Conservation (phyloP, 2,329 filamentous ascomycete genomes). For the Apiospora arundinis region DNA sequence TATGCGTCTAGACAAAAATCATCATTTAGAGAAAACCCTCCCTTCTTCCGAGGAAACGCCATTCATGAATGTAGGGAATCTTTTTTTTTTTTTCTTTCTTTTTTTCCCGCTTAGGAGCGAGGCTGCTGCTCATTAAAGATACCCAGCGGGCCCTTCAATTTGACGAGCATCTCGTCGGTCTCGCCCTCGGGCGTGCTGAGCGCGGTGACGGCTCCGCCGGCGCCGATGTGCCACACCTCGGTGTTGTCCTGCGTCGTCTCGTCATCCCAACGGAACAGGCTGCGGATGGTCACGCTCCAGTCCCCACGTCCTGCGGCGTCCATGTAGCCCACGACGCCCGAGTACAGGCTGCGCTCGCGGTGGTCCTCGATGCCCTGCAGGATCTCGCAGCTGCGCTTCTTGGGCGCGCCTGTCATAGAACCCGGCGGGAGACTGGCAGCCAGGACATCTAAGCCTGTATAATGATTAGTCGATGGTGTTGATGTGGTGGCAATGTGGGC, state of each 20-base stretch:
- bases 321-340: constrained; percentile 88
- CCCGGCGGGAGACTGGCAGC: constrained; percentile 83
- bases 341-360: constrained; percentile 77
- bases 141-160: constrained; percentile 65
- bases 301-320: constrained; percentile 85
- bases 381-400: constrained; percentile 89
- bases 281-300: constrained; percentile 91
- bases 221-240: constrained; percentile 82
- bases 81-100: neutral
- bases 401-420: constrained; percentile 96
- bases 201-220: constrained; percentile 88
- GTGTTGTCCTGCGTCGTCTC: constrained; percentile 48
- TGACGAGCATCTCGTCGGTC: constrained; percentile 88
- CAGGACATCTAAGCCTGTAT: constrained; percentile 77
- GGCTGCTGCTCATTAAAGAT: constrained; percentile 45
- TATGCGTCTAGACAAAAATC: constrained; percentile 12
- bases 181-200: constrained; percentile 82
- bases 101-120: neutral
- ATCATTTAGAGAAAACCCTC: too few relatives aligned
- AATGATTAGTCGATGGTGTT: constrained; percentile 27
- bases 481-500: neutral
- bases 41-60: neutral
- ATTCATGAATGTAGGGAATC: neutral
- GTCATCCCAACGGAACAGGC: constrained; percentile 75
- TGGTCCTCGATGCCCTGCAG: constrained; percentile 73